A percentile compares a stretch with the other conserved stretches of the same genome.
phyloP scores from a whole-genome alignment of 305 asterid species.

The Rubia peregrina region DNA sequence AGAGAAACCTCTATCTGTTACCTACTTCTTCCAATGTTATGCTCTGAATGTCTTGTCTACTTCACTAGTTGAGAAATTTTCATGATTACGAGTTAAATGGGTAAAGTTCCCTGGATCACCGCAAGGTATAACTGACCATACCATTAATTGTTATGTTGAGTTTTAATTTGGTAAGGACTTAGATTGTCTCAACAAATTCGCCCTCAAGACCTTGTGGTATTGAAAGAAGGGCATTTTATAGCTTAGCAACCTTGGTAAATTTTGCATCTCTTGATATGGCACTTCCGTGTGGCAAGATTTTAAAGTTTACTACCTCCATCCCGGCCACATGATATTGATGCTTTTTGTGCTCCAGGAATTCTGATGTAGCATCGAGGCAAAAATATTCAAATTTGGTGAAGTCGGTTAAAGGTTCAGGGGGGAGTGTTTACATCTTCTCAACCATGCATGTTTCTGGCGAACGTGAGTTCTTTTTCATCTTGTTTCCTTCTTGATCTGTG shows the following conservation, averaged over 20 bases:
- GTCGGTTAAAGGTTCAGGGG: slow-evolving; percentile 77
- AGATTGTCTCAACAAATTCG: too few relatives aligned
- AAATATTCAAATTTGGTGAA: slow-evolving; percentile 70
- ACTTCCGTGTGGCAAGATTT: neutral
- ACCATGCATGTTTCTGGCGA: slow-evolving; percentile 98
- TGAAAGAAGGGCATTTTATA: too few relatives aligned
- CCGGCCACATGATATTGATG: neutral
- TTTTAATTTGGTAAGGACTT: too few relatives aligned
- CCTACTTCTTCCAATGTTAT: neutral
- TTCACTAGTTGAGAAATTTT: too few relatives aligned
- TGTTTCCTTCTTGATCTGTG: neutral
- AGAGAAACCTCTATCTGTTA: neutral
- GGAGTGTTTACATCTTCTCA: slow-evolving; percentile 74
- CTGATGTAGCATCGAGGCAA: slow-evolving; percentile 64
- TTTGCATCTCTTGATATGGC: neutral
- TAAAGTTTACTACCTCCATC: neutral
- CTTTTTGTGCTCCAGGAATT: slow-evolving; percentile 40
- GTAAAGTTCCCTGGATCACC: too few relatives aligned
- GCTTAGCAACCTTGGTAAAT: too few relatives aligned
- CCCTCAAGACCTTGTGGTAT: too few relatives aligned
- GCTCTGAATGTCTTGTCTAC: too few relatives aligned
- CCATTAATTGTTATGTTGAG: too few relatives aligned
- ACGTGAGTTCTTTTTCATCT: slow-evolving; percentile 47
- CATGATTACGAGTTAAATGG: too few relatives aligned
- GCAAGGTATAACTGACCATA: neutral